Base-by-base conservation (phyloP, 768 basidiomycete species). In the Tricholoma bakamatsutake region DNA sequence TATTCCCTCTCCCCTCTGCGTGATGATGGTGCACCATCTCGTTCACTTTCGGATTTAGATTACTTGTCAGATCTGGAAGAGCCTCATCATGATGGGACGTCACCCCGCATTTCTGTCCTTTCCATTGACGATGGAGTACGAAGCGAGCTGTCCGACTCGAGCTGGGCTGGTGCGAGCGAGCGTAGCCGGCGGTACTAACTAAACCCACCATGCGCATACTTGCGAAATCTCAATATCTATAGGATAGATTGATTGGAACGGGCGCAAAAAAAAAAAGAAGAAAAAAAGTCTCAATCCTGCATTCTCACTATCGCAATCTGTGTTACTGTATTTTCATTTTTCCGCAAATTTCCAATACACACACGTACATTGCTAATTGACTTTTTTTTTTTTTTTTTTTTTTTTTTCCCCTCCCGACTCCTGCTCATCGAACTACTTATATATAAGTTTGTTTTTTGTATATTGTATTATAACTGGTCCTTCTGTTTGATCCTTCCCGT, bases 11-110 rank as follows among this genome's bases (percentile, higher is more conserved):
- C 64, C 2, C 59, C 59, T 12, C 50, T 27, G 5, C 59, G 55
- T n/a, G n/a, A n/a, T n/a, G n/a, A n/a, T n/a, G n/a, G n/a, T 30
- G 55, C 59, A 39, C 50, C 58, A 5, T 61, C 61, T 18, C 63
- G 56, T 9, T 49, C 53, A 3, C 31, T 61, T 5, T 64, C 63
- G 17, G 64, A 65, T 17, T 24, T 65, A 12, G 64, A 65, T 43
- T 62, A 62, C 35, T 58, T 65, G 3, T 65, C 64, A 11, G 64
- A 65, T 51, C 34, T 62, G 47, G 55, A 57, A 7, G 57, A 62
- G 30, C 8, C 5, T 4, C 28, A 31, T 3, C 49, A 40, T 24
- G 58, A 57, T 11, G n/a, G 43, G 18, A 24, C 54, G 52, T 63
- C 64, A 15, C 62, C 62, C 50, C 57, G 31, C 24, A 60, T 59